These are phyloP conservation scores for Solanum rostratum DNA, from an alignment of 257 asterid species.

Conservation along the genomic window DNA sequence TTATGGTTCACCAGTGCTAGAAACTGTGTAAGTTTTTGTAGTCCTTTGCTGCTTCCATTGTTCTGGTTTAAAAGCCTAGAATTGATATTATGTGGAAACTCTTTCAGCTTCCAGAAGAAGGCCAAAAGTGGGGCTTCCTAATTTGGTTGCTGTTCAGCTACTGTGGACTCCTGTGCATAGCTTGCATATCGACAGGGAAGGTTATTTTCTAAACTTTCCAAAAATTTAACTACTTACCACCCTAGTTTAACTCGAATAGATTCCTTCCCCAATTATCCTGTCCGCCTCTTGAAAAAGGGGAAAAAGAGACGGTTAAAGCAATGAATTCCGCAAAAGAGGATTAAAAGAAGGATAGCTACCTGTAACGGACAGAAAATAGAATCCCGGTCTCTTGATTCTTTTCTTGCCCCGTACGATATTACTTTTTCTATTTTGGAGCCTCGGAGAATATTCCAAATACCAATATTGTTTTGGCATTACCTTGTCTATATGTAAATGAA, in stretches of 20 bases:
- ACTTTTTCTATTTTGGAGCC: not conserved
- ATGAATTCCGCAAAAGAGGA: not conserved
- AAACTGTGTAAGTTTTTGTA: slow-evolving; percentile 47
- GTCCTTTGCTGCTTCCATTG: not conserved
- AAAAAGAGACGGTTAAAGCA: not conserved
- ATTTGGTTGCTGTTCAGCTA: slow-evolving; percentile 17
- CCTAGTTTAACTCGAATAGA: not conserved
- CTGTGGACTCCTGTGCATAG: slow-evolving; percentile 6
- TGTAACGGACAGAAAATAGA: not conserved
- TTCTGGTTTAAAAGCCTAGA: slow-evolving; percentile 7
- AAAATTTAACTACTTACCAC: not conserved
- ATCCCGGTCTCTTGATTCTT: not conserved
- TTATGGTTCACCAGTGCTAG: slow-evolving; percentile 76
- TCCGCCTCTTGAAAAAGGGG: not conserved
- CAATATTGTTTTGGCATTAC: not conserved
- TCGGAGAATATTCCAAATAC: not conserved
- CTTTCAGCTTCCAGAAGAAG: slow-evolving; percentile 28
- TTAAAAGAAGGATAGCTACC: not conserved
- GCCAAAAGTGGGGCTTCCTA: slow-evolving; percentile 12
- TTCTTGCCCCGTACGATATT: not conserved
- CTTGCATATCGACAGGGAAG: slow-evolving; percentile 1
- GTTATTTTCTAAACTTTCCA: not conserved
- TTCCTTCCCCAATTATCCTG: not conserved
- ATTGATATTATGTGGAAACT: not conserved
- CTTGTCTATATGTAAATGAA: not conserved